A percentile compares a stretch with the other conserved stretches of the same genome.
Conservation (phyloP, 2,329 filamentous ascomycete species). For the Bipolaris cookei region DNA sequence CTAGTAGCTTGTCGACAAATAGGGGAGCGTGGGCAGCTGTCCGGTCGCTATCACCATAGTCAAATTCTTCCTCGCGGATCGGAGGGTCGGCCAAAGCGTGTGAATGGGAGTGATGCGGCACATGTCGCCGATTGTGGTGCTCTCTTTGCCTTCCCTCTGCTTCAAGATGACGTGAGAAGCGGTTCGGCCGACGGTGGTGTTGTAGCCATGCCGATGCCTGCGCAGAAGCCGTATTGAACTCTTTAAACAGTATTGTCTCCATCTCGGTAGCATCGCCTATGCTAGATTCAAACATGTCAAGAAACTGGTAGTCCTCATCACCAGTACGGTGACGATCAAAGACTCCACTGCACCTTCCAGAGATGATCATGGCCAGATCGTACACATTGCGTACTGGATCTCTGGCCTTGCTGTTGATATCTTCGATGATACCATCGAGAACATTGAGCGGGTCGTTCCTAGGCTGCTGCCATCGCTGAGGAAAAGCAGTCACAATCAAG, state of each 20-base stretch:
- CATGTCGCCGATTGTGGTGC: conserved; percentile 37
- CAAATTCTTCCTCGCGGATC: conserved; percentile 36
- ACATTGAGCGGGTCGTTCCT: conserved; percentile 69
- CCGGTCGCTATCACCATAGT: conserved; percentile 38
- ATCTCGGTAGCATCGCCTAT: conserved; percentile 59
- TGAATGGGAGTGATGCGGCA: conserved; percentile 36
- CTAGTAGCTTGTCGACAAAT: conserved; percentile 63
- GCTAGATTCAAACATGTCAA: conserved; percentile 71
- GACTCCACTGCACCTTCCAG: conserved; percentile 64
- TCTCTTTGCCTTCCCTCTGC: conserved; percentile 43
- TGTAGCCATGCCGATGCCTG: conserved; percentile 63
- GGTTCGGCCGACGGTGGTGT: conserved; percentile 54
- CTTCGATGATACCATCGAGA: conserved; percentile 67
- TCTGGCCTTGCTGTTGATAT: conserved; percentile 68
- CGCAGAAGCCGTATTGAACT: conserved; percentile 65
- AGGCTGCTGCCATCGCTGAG: conserved; percentile 65
- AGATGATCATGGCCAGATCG: conserved; percentile 68
- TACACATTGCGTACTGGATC: conserved; percentile 66
- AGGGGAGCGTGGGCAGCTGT: conserved; percentile 44
- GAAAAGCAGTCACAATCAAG: conserved; percentile 66
- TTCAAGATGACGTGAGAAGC: conserved; percentile 47
- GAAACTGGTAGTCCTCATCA: conserved; percentile 67
- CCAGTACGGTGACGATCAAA: conserved; percentile 66
- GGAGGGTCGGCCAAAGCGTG: conserved; percentile 36
- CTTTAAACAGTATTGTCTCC: conserved; percentile 65